Evolutionary conservation across 1,284 basidiomycete genomes (phyloP).

Genomic region (Chalciporus sp.): DNA sequence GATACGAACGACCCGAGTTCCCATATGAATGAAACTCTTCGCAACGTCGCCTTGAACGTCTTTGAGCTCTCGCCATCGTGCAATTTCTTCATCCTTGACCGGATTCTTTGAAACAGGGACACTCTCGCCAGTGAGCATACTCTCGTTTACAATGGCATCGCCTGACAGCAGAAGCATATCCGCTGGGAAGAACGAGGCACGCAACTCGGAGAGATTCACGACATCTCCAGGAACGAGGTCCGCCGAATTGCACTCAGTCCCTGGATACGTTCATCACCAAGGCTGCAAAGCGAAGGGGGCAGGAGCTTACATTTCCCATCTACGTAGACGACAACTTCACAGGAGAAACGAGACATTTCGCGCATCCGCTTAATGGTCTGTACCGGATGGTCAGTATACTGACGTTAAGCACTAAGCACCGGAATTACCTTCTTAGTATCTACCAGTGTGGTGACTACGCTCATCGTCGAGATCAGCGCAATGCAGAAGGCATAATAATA

Average conservation of each 20-base stretch:
- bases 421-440: slow-evolving; percentile 84
- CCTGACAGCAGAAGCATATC: slow-evolving; percentile 93
- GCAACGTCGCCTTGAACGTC: slow-evolving; percentile 73
- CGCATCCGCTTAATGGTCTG: slow-evolving; percentile 94
- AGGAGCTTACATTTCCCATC: slow-evolving; percentile 70
- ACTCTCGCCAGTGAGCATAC: slow-evolving; percentile 97
- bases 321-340: slow-evolving; percentile 74
- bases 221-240: slow-evolving; percentile 93
- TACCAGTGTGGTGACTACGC: slow-evolving; percentile 85
- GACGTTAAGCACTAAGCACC: not conserved
- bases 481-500: slow-evolving; percentile 99
- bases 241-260: slow-evolving; percentile 74
- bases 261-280: slow-evolving; percentile 41
- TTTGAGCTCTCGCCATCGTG: slow-evolving; percentile 68
- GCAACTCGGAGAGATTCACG: slow-evolving; percentile 82
- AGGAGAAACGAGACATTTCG: slow-evolving; percentile 94
- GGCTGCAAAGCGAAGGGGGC: not conserved
- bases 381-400: slow-evolving; percentile 16
- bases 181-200: slow-evolving; percentile 81
- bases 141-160: slow-evolving; percentile 98
- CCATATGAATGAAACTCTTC: slow-evolving; percentile 90
- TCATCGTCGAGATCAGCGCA: slow-evolving; percentile 86
- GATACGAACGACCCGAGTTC: slow-evolving; percentile 93
- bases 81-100: slow-evolving; percentile 71
- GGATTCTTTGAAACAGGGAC: slow-evolving; percentile 91